phyloP scores from a whole-genome alignment of 1,139 yeast genomes.

The Candida sp. region DNA sequence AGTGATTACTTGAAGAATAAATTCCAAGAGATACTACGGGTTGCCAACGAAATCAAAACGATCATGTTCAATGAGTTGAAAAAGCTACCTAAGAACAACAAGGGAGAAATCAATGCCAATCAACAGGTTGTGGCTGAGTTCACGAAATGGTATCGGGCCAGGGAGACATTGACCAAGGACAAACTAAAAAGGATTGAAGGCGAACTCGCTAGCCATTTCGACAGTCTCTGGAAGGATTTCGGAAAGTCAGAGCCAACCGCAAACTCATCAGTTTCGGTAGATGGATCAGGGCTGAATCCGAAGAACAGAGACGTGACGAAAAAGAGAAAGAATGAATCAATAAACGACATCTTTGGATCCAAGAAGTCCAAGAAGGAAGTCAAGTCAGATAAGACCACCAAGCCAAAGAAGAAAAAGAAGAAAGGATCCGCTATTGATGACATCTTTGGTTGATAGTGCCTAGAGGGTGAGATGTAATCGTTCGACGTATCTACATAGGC shows the following conservation, averaged over 20 bases:
- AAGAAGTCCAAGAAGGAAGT: neutral
- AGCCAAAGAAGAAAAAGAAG: conserved; percentile 43
- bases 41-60: neutral
- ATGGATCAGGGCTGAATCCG: too few relatives aligned
- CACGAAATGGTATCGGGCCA: neutral
- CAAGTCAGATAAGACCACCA: conserved; percentile 10
- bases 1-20: neutral
- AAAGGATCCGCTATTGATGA: conserved; percentile 58
- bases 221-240: neutral
- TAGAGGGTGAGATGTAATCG: too few relatives aligned
- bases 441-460: conserved; percentile 38
- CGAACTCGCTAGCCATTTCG: neutral
- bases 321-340: conserved; percentile 8
- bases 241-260: too few relatives aligned
- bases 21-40: neutral
- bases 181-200: neutral
- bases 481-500: too few relatives aligned
- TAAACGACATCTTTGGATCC: conserved; percentile 11
- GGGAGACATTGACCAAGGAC: neutral
- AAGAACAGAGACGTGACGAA: too few relatives aligned
- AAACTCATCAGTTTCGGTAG: too few relatives aligned
- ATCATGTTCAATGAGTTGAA: neutral
- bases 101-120: neutral
- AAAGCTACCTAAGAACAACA: neutral
- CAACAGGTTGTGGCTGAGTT: neutral